Conservation (phyloP, 192 early-diverging fungal genomes). For the Backusella circina region DNA sequence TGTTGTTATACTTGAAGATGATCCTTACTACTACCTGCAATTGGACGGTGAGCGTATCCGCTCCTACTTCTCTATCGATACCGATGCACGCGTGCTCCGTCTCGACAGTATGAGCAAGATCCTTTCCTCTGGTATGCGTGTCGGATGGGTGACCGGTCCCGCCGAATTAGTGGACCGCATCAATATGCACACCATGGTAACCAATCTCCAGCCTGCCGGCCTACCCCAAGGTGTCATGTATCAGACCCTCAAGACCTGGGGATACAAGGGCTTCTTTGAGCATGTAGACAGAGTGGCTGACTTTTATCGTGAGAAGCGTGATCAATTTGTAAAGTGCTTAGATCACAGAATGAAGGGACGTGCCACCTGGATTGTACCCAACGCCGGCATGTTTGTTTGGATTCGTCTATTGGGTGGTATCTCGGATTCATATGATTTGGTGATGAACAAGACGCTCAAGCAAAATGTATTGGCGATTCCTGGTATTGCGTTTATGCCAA, state of each 20-base stretch:
- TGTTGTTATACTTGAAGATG: slow-evolving; percentile 90
- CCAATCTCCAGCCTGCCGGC: slow-evolving; percentile 80
- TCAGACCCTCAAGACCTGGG: slow-evolving; percentile 73
- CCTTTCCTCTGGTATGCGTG: slow-evolving; percentile 79
- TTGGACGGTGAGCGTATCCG: slow-evolving; percentile 29
- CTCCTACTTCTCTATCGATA: slow-evolving; percentile 87
- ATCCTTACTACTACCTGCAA: slow-evolving; percentile 94
- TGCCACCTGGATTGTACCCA: slow-evolving; percentile 56
- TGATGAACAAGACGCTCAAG: slow-evolving; percentile 57
- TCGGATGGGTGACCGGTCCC: slow-evolving; percentile 76
- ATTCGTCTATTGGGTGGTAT: slow-evolving; percentile 50
- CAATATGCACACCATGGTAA: slow-evolving; percentile 69
- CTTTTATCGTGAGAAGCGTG: slow-evolving; percentile 72
- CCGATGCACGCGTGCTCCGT: slow-evolving; percentile 83
- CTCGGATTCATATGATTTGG: slow-evolving; percentile 51
- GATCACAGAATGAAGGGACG: slow-evolving; percentile 58
- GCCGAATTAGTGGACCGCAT: slow-evolving; percentile 76
- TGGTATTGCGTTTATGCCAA: slow-evolving; percentile 45
- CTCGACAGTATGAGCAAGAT: slow-evolving; percentile 94
- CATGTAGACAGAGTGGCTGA: slow-evolving; percentile 65
- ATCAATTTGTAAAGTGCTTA: slow-evolving; percentile 63
- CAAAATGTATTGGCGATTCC: slow-evolving; percentile 67
- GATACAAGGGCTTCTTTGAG: slow-evolving; percentile 68
- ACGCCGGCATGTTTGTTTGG: slow-evolving; percentile 79
- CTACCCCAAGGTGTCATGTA: slow-evolving; percentile 75